phyloP scores from a whole-genome alignment of 371 early-diverging fungal genomes.

The Mucor racemosus region DNA sequence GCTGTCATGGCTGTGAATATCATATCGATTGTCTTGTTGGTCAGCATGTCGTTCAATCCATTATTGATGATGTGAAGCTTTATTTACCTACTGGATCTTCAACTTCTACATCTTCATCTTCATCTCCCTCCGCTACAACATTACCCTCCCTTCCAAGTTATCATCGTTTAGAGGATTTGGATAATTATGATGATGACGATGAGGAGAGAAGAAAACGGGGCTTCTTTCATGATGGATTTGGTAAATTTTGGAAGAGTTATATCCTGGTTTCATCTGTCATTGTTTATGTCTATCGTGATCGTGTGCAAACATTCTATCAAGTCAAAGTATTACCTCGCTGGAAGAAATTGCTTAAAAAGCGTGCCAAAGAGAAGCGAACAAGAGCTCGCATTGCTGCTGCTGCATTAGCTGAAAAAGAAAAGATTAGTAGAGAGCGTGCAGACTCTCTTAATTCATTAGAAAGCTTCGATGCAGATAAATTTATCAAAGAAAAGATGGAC shows the following conservation, averaged over 20 bases:
- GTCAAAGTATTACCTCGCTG: constrained; percentile 25
- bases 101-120: not conserved
- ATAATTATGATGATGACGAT: constrained; percentile 2
- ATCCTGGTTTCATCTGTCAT: constrained; percentile 25
- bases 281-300: constrained; percentile 36
- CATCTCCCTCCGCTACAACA: not conserved
- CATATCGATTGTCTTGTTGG: constrained; percentile 45
- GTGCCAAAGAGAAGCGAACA: constrained; percentile 23
- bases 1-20: constrained; percentile 43
- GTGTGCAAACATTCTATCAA: constrained; percentile 23
- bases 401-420: constrained; percentile 20
- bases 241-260: constrained; percentile 46
- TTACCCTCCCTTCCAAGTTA: not conserved
- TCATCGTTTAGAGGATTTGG: not conserved
- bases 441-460: constrained; percentile 12
- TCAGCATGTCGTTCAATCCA: constrained; percentile 26
- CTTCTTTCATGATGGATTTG: constrained; percentile 38
- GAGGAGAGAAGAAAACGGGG: constrained; percentile 17
- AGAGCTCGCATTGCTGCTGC: constrained; percentile 28
- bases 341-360: constrained; percentile 29
- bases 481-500: constrained; percentile 4
- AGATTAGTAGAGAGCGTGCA: constrained; percentile 17
- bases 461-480: constrained; percentile 8
- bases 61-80: constrained; percentile 12
- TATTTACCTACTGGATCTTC: constrained; percentile 13